phyloP scores from a whole-genome alignment of 2,329 filamentous ascomycete species.

The Fusarium verrucosum region DNA sequence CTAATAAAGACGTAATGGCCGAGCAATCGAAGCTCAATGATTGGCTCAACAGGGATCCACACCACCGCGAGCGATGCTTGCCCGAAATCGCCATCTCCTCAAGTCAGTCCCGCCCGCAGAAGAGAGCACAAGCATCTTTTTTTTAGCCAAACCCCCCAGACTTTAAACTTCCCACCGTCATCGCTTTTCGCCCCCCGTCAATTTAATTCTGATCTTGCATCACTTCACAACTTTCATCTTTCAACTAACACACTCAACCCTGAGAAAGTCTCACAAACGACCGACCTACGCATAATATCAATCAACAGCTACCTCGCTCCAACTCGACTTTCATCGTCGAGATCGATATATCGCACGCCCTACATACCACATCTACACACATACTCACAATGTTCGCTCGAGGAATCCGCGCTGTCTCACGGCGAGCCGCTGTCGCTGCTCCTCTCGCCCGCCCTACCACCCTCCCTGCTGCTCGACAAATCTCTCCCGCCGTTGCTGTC shows the following conservation, averaged over 20 bases:
- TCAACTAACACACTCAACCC: background rate
- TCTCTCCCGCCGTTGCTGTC: constrained; percentile 53
- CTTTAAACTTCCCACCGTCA: constrained; percentile 35
- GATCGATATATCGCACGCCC: constrained; percentile 7
- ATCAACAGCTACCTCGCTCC: no score
- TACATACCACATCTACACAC: constrained; percentile 4
- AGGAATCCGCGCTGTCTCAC: constrained; percentile 55
- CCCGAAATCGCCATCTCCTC: constrained; percentile 46
- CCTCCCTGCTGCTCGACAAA: constrained; percentile 53
- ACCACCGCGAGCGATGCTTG: constrained; percentile 36
- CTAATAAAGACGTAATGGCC: constrained; percentile 46
- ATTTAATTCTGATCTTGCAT: constrained; percentile 23
- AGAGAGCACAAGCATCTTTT: constrained; percentile 40
- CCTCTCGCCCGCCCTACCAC: constrained; percentile 51
- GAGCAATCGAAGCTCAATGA: constrained; percentile 44
- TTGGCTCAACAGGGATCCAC: constrained; percentile 30
- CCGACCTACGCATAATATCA: constrained; percentile 18
- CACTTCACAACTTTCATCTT: constrained; percentile 23
- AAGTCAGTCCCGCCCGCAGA: constrained; percentile 38
- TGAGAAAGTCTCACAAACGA: background rate
- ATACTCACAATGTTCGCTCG: constrained; percentile 57
- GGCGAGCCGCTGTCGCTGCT: constrained; percentile 55
- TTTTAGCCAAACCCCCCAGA: constrained; percentile 38
- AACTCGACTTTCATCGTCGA: constrained; percentile 8
- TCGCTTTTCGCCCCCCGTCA: constrained; percentile 39